Percentiles rank a stretch among this genome's conserved stretches.
These are phyloP conservation scores for Colletotrichum theobromicola DNA, from an alignment of 2,329 filamentous ascomycete species.

Conservation along the genomic window DNA sequence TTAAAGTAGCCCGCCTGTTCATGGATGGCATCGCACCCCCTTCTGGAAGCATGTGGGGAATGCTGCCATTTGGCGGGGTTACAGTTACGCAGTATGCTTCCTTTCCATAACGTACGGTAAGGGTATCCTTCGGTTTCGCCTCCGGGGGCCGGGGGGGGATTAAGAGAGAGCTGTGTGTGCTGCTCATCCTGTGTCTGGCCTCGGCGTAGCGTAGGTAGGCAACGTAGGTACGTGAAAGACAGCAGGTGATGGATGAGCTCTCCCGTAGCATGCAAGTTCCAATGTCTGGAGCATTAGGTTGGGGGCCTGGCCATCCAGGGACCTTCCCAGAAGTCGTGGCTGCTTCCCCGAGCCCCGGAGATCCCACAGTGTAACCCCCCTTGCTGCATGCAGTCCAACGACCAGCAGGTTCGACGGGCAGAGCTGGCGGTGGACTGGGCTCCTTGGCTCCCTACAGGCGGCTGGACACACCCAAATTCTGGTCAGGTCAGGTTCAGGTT, in stretches of 20 bases:
- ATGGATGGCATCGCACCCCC: neutral
- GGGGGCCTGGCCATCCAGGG: conserved; percentile 1
- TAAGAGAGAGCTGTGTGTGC: neutral
- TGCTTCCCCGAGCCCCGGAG: neutral
- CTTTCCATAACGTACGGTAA: no score
- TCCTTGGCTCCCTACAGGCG: neutral
- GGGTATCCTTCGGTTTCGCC: neutral
- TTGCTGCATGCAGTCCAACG: neutral
- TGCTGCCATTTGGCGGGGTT: neutral
- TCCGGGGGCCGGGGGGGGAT: neutral
- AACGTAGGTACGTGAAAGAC: no score
- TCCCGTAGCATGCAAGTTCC: neutral
- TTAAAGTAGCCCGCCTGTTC: neutral
- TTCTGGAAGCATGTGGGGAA: neutral
- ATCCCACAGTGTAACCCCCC: neutral
- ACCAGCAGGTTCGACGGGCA: neutral
- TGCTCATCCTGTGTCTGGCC: neutral
- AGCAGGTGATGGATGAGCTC: neutral
- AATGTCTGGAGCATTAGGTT: neutral
- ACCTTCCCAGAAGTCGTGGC: neutral
- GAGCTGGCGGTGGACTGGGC: neutral
- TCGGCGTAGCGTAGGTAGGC: neutral
- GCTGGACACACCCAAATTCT: neutral
- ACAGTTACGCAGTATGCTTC: no score
- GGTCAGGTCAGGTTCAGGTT: neutral